phyloP scores from a whole-genome alignment of 306 rosid species.

The Trichosanthes cucumerina region DNA sequence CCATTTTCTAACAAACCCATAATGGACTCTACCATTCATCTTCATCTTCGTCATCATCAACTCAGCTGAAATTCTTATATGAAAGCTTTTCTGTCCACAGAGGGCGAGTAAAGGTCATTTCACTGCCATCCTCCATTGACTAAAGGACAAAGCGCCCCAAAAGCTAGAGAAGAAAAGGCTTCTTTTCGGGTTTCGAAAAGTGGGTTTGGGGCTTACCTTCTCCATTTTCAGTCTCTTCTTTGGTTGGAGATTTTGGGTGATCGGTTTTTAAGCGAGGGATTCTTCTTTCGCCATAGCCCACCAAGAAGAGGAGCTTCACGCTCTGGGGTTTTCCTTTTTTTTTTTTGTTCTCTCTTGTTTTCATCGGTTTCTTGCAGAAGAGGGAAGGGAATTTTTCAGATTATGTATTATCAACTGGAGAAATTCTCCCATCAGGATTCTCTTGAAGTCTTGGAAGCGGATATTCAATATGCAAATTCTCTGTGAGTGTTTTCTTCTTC shows the following conservation, averaged over 20 bases:
- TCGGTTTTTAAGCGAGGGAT: neutral
- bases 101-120: conserved; percentile 10
- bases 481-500: conserved; percentile 42
- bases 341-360: neutral
- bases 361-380: conserved; percentile 8
- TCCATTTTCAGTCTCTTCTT: neutral
- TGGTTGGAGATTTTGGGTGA: neutral
- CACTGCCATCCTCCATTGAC: conserved; percentile 6
- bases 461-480: conserved; percentile 86
- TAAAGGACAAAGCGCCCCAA: neutral
- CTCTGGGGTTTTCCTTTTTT: conserved; percentile 4
- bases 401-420: conserved; percentile 59
- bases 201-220: conserved; percentile 2
- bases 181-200: neutral
- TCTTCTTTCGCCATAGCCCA: neutral
- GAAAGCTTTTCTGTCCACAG: conserved; percentile 10
- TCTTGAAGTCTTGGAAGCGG: conserved; percentile 69
- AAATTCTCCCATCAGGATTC: conserved; percentile 69
- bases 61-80: neutral
- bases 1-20: conserved; percentile 1
- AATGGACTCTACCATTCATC: neutral
- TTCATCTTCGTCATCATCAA: neutral
- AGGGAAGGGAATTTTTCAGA: conserved; percentile 26
- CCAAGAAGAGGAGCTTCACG: neutral
- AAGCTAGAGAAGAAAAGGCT: neutral